Evolutionary conservation across 1,284 basidiomycete species (phyloP).

Genomic region (Tilletia indica): DNA sequence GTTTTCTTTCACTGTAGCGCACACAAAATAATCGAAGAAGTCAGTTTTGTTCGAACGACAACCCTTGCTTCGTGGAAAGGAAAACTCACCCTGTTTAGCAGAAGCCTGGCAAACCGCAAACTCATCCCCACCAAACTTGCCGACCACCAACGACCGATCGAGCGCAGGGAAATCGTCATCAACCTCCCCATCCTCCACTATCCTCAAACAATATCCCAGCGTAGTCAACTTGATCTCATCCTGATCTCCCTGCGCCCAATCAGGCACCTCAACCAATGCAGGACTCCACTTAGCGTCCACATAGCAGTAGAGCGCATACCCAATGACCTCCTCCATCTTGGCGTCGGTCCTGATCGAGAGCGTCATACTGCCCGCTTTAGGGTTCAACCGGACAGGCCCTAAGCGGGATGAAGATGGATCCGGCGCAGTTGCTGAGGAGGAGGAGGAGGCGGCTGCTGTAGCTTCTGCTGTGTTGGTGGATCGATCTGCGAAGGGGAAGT

Average conservation of each 20-base stretch:
- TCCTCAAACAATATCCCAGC: constrained; percentile 87
- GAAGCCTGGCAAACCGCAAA: constrained; percentile 78
- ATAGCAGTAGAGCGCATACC: constrained; percentile 84
- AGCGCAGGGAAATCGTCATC: constrained; percentile 98
- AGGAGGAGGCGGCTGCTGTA: constrained; percentile 20
- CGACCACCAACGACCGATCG: constrained; percentile 78
- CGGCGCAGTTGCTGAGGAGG: too few species aligned
- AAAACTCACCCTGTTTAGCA: constrained; percentile 62
- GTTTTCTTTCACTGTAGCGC: constrained; percentile 4
- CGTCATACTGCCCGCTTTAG: constrained; percentile 56
- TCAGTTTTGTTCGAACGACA: not conserved
- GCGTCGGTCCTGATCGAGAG: constrained; percentile 78
- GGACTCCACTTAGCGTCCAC: constrained; percentile 84
- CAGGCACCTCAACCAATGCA: constrained; percentile 63
- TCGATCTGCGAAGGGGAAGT: constrained; percentile 68
- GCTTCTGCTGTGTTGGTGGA: constrained; percentile 61
- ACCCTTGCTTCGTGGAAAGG: not conserved
- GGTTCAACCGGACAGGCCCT: constrained; percentile 34
- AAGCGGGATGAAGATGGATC: constrained; percentile 16
- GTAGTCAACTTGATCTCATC: constrained; percentile 68
- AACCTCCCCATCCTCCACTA: constrained; percentile 95
- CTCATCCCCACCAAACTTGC: constrained; percentile 85
- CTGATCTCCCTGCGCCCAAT: constrained; percentile 60
- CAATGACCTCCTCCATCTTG: constrained; percentile 91
- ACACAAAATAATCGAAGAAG: not conserved